Percentiles rank a stretch among this genome's conserved stretches.
phyloP scores from a whole-genome alignment of 306 rosid genomes.

The Dalbergia cultrata region DNA sequence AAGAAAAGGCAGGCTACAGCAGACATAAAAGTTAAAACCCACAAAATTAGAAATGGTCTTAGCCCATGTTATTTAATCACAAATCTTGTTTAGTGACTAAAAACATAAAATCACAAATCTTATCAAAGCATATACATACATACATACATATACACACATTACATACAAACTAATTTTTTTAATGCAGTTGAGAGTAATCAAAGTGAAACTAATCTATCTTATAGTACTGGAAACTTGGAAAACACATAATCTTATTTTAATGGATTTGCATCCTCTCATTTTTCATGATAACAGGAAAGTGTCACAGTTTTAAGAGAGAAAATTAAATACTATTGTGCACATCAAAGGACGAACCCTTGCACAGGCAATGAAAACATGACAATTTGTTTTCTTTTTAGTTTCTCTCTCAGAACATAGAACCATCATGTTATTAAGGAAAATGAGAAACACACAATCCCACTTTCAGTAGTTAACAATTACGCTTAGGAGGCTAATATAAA shows the following conservation, averaged over 20 bases:
- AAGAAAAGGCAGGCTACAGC: background rate
- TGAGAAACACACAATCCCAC: background rate
- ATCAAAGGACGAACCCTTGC: background rate
- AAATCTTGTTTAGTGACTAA: background rate
- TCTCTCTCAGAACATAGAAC: background rate
- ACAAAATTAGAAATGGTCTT: background rate
- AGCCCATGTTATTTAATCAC: background rate
- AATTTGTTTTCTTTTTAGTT: background rate
- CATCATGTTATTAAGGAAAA: background rate
- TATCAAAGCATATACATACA: background rate
- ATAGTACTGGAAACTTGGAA: background rate
- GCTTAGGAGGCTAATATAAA: background rate
- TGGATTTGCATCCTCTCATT: background rate
- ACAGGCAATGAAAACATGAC: background rate
- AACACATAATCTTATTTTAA: constrained; percentile 3
- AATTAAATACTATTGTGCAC: background rate
- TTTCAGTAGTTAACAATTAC: background rate
- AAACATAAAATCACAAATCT: too few relatives aligned
- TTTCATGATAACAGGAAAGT: background rate
- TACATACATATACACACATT: background rate
- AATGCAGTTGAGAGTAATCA: background rate
- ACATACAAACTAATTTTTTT: background rate
- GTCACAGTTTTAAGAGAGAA: background rate
- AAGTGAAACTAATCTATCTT: background rate
- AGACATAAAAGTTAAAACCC: background rate